Percentiles rank a stretch among this genome's conserved stretches.
These are phyloP conservation scores for Lentinula sp. DNA, from an alignment of 768 basidiomycete genomes.

Conservation along the genomic window DNA sequence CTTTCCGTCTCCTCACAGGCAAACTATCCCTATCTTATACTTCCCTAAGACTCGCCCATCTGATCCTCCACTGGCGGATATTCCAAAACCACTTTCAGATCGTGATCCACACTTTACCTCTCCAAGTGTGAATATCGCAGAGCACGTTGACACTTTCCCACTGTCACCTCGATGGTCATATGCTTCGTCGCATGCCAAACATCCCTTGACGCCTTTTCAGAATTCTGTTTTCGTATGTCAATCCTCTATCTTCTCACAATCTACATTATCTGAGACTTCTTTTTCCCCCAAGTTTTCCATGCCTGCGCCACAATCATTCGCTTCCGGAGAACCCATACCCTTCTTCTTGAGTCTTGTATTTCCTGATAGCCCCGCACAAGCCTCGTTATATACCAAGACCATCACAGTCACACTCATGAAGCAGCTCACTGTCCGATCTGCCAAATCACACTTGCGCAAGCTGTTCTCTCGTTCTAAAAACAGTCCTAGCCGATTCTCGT, in stretches of 20 bases:
- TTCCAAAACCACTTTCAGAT: neutral
- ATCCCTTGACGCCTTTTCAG: neutral
- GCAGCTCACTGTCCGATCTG: conserved; percentile 1
- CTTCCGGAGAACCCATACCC: conserved; percentile 5
- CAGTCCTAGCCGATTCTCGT: neutral
- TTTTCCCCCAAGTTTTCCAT: neutral
- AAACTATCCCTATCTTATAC: conserved; percentile 3
- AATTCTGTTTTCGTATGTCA: conserved; percentile 2
- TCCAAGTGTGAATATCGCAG: neutral
- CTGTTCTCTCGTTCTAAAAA: neutral
- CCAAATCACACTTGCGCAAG: neutral
- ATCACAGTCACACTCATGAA: neutral
- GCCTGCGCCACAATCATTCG: conserved; percentile 5
- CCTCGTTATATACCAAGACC: conserved; percentile 1
- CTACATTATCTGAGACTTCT: neutral
- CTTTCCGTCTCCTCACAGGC: neutral
- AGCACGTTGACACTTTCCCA: neutral
- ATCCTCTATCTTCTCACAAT: neutral
- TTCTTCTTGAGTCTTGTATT: conserved; percentile 6
- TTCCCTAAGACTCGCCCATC: conserved; percentile 4
- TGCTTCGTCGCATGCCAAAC: neutral
- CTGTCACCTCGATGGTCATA: neutral
- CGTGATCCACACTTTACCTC: neutral
- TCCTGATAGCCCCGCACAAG: neutral
- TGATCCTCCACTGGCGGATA: neutral